These are phyloP conservation scores for Eucalyptus camaldulensis DNA, from an alignment of 345 rosid species.

Conservation along the genomic window DNA sequence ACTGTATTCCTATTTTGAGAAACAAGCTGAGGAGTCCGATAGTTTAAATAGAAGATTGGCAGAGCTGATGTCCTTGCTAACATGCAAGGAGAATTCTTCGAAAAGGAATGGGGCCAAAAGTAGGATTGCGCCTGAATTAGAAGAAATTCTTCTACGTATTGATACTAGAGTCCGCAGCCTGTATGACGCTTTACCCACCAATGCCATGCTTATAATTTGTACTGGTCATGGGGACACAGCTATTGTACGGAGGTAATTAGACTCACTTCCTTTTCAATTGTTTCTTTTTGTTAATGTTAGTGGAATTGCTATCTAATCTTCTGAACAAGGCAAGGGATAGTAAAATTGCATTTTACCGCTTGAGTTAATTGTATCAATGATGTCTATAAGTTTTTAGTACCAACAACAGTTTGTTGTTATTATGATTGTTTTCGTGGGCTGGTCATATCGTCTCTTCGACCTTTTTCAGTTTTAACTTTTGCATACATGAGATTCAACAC, in stretches of 20 bases:
- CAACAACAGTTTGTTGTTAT: not conserved
- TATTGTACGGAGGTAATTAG: conserved; percentile 56
- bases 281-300: not conserved
- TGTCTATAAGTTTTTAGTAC: not conserved
- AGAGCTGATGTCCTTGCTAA: conserved; percentile 63
- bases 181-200: conserved; percentile 52
- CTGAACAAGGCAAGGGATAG: not conserved
- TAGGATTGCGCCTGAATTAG: conserved; percentile 35
- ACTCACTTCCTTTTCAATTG: not conserved
- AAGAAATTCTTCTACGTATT: conserved; percentile 44
- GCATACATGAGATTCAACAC: not conserved
- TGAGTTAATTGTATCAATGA: not conserved
- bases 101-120: conserved; percentile 27
- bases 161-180: conserved; percentile 41
- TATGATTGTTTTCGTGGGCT: not conserved
- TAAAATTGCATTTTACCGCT: not conserved
- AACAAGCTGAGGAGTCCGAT: conserved; percentile 46
- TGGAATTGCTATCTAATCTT: not conserved
- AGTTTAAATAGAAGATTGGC: conserved; percentile 63
- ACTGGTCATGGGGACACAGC: conserved; percentile 97
- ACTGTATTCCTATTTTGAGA: conserved; percentile 52
- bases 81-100: conserved; percentile 40
- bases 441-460: not conserved
- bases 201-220: conserved; percentile 83
- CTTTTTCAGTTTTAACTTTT: not conserved